Evolutionary conservation across 257 asterid genomes (phyloP), one percentile per base, ranked within the genome.

Genomic region (Leonotis leonurus): DNA sequence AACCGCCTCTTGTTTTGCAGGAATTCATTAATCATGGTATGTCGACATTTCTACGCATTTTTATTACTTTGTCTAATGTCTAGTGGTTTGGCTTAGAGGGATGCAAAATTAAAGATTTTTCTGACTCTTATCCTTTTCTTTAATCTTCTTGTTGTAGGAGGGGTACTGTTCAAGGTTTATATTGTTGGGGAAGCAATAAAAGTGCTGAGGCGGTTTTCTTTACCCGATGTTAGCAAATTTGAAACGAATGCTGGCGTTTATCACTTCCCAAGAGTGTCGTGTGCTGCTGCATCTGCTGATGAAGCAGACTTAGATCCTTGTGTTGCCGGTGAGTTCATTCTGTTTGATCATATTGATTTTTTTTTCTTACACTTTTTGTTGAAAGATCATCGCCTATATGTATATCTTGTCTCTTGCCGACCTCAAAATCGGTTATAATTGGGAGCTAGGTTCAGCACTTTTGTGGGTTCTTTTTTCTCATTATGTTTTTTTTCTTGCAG

Each of bases 241-340:
- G 96, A 89, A 56, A 68, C 67, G 56, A 86, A 40, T 33, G 75
- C 83, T 30, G 99, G 99, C 10, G 89, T 92, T 65, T 88, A 81
- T 67, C 96, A 80, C 62, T 86, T 92, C 64, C 99, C 98, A 11
- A 83, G 99, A 77, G 99, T 92, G 66, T 92, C 99, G 22, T 86
- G 95, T 73, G 96, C 99, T 13, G 97, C 99, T 74, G 97, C 99
- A 55, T 85, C 96, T 62, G 97, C 96, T 25, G 99, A 92, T 56
- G 95, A 92, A 25, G 96, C 97, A 3, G 96, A 92, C 71, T 71
- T 92, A 14, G 97, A 92, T 70, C 99, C 99, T 45, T 67, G 82
- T 65, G 80, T 92, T 51, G 97, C 83, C 59, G 97, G 99, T 86
- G 74, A 75, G 83, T 32, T 22, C 37, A 36, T 59, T 40, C 25